phyloP scores from a whole-genome alignment of 176 grass and related monocot species.

The Bolboschoenus planiculmis region DNA sequence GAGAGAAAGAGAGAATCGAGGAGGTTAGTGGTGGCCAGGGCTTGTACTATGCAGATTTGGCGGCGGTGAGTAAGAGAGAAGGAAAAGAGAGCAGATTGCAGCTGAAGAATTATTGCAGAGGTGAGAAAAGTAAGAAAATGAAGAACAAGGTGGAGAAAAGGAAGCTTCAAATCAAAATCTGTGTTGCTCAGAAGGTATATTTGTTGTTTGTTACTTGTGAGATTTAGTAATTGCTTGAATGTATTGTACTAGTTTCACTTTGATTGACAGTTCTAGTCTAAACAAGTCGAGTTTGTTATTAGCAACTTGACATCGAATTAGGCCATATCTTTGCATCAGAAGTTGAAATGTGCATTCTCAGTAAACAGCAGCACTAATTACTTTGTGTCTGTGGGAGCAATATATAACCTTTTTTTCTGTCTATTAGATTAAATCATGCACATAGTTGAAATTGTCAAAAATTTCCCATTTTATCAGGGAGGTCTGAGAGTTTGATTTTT shows the following conservation, averaged over 20 bases:
- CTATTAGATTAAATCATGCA: not conserved
- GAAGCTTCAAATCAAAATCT: slow-evolving; percentile 27
- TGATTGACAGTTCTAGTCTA: not conserved
- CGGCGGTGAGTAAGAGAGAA: slow-evolving; percentile 19
- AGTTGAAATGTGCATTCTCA: not conserved
- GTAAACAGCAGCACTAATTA: not conserved
- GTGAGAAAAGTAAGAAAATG: slow-evolving; percentile 20
- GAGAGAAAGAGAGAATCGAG: slow-evolving; percentile 12
- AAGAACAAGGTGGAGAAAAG: slow-evolving; percentile 14
- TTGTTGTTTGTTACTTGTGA: not conserved
- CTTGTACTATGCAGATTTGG: slow-evolving; percentile 15
- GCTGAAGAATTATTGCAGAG: slow-evolving; percentile 16
- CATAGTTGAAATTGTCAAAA: not conserved
- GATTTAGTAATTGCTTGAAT: not conserved
- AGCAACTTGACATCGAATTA: not conserved
- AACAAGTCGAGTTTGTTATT: not conserved
- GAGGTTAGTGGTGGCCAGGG: slow-evolving; percentile 9
- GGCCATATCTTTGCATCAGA: not conserved
- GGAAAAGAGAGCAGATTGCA: slow-evolving; percentile 7
- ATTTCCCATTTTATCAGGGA: not conserved
- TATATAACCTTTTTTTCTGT: not conserved
- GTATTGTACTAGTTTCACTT: not conserved
- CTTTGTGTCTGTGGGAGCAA: not conserved
- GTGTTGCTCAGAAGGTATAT: slow-evolving; percentile 26
- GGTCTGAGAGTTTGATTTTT: not conserved